Evolutionary conservation across 345 rosid genomes (phyloP).

Genomic region (Eucalyptus rudis): DNA sequence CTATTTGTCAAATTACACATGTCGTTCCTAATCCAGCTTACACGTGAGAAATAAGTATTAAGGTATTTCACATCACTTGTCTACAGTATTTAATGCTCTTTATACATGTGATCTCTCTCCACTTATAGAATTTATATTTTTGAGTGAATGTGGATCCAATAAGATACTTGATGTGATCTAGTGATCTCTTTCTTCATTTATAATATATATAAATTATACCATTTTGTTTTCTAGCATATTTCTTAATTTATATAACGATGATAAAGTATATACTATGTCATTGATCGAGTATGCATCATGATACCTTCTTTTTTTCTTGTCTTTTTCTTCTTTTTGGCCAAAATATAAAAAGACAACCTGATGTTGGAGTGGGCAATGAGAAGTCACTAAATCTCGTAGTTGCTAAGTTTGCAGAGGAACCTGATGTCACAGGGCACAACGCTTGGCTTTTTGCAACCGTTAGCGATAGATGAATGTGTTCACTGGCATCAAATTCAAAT

Average conservation of each 20-base stretch:
- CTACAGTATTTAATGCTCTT: too few relatives aligned
- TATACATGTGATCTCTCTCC: not conserved
- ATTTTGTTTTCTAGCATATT: not conserved
- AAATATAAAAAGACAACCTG: not conserved
- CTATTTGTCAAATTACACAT: too few relatives aligned
- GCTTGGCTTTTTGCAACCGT: not conserved
- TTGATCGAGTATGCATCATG: not conserved
- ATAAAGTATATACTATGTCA: not conserved
- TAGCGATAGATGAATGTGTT: not conserved
- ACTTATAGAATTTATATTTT: not conserved
- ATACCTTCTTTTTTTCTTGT: not conserved
- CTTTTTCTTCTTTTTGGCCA: not conserved
- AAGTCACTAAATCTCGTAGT: not conserved
- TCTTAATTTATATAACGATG: not conserved
- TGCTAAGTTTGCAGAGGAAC: not conserved
- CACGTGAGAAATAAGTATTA: not conserved
- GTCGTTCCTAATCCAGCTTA: too few relatives aligned
- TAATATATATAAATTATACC: not conserved
- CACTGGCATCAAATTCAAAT: not conserved
- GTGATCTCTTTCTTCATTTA: not conserved
- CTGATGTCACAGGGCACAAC: not conserved
- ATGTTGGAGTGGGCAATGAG: not conserved
- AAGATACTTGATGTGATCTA: not conserved
- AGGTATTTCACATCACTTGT: not conserved
- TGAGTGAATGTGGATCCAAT: not conserved